Evolutionary conservation across 371 early-diverging fungal genomes (phyloP), one percentile per base, ranked within the genome.

Genomic region (Rhizopus stolonifer): DNA sequence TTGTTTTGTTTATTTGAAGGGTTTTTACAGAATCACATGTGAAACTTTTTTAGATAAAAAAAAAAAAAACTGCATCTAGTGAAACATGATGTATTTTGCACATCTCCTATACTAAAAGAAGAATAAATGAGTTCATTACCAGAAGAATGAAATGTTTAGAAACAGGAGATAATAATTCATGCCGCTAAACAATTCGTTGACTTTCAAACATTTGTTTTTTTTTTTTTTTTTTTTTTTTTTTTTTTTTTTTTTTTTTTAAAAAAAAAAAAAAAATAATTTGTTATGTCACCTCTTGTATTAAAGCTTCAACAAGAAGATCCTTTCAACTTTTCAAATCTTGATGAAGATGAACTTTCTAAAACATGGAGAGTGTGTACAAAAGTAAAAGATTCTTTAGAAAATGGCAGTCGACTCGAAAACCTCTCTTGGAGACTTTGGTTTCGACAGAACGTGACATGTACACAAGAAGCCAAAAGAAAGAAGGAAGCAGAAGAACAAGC

Each of bases 371-470:
- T 94, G 0, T 89, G 88, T 64, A 89, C 92, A 18, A 91, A 92
- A 72, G 93, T 91, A 43, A 94, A 92, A 70, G 90, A 92, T 52
- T 88, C 92, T 13, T 75, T 94, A 10, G 91, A 90, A 52, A 87
- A 93, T 58, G 94, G 93, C 17, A 80, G 81, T 34, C 77, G 94
- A 46, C 71, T 92, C 39, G 94, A 94, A 61, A 94, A 94, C 65
- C 77, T 94, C 53, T 85, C 90, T 10, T 94, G 94, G 94, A 74
- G 94, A 25, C 69, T 93, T 36, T 90, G 92, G 92, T 86, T 89
- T 54, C 74, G 91, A 58, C 89, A 88, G 34, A 80, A 89, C 54
- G 72, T 80, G 19, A 69, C 81, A 55, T 64, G 60, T 7, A 48
- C 50, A 15, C 54, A 61, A 38, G 58, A 58, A 36, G 54, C 58